A percentile compares a stretch with the other conserved stretches of the same genome.
phyloP scores from a whole-genome alignment of 306 rosid species.

The Quercus mongolica region DNA sequence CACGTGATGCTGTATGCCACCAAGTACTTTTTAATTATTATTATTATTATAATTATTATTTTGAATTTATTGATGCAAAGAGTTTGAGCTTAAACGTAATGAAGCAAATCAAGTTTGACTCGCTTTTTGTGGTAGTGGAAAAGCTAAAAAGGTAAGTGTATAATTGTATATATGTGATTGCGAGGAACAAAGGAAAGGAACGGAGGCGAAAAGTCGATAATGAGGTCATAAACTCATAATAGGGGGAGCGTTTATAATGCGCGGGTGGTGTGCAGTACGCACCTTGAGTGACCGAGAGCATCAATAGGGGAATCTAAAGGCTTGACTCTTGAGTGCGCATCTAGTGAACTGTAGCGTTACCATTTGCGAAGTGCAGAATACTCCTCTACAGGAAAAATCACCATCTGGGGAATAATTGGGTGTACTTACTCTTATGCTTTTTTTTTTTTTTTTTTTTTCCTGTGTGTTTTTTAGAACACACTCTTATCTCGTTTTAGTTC shows the following conservation, averaged over 20 bases:
- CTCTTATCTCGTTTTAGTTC: no score
- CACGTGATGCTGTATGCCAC: no score
- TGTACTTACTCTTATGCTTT: not conserved
- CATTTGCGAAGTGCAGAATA: not conserved
- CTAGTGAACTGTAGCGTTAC: not conserved
- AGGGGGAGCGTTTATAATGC: not conserved
- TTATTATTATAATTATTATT: no score
- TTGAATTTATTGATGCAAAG: no score
- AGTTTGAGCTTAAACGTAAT: not conserved
- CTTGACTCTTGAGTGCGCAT: constrained; percentile 13
- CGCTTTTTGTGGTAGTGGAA: not conserved
- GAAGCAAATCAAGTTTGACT: constrained; percentile 2
- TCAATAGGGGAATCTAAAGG: not conserved
- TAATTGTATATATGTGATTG: no score
- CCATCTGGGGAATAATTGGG: not conserved
- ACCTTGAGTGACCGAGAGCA: not conserved
- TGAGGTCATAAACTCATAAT: not conserved
- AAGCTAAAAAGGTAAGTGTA: not conserved
- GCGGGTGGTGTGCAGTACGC: constrained; percentile 13
- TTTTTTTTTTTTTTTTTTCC: no score
- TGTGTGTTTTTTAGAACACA: no score
- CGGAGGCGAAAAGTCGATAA: not conserved
- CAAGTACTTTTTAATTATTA: no score
- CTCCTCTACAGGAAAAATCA: not conserved
- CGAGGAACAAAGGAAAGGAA: not conserved